Evolutionary conservation across 2,329 filamentous ascomycete genomes (phyloP).

Genomic region (Stenocarpella maydis): DNA sequence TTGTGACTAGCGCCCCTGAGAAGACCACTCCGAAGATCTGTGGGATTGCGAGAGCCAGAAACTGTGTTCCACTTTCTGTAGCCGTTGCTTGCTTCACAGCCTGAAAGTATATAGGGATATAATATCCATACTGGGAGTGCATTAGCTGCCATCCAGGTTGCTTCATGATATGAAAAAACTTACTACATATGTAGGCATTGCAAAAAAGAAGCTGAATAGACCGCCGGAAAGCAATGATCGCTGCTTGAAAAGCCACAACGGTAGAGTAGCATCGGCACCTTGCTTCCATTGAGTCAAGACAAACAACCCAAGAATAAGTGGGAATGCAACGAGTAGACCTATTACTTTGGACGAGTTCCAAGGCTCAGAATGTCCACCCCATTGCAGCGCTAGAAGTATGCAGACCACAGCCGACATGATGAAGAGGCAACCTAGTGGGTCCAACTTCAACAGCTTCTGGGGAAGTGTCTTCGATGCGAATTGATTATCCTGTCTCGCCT

Average conservation of each 20-base stretch:
- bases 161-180: not conserved
- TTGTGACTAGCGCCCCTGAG: not conserved
- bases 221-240: not conserved
- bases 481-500: not conserved
- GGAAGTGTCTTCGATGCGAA: not conserved
- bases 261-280: not conserved
- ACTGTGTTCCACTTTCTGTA: not conserved
- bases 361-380: not conserved
- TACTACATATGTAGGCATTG: slow-evolving; percentile 4
- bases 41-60: not conserved
- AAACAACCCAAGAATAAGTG: not conserved
- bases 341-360: not conserved
- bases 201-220: not conserved
- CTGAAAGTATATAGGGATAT: slow-evolving; percentile 33
- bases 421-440: slow-evolving; percentile 12
- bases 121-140: not conserved
- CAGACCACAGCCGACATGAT: slow-evolving; percentile 22
- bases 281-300: not conserved
- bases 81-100: slow-evolving; percentile 4
- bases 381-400: slow-evolving; percentile 26
- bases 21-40: not conserved
- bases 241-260: not conserved
- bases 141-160: not conserved
- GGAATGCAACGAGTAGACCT: slow-evolving; percentile 21
- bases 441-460: slow-evolving; percentile 2